Base-by-base conservation (phyloP, 768 basidiomycete genomes). In the Asterophora parasitica region DNA sequence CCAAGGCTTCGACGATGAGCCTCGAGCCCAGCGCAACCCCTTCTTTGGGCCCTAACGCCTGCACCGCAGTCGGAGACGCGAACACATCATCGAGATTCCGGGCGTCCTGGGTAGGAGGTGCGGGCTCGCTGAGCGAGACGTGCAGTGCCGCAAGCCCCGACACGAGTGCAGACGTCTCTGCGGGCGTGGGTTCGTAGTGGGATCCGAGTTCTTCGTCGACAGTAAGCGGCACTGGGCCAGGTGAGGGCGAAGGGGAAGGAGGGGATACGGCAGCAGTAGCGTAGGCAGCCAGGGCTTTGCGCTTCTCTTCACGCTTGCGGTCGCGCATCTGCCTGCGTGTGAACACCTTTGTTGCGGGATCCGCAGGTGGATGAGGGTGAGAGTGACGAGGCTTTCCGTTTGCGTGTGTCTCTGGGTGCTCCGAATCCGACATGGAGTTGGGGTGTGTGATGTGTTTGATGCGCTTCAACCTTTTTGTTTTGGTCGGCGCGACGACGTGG, bases 1-100 rank as follows among this genome's bases (percentile, higher is more conserved):
- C 82, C 26, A 92, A 72, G 2, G 80, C 89, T 61, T 92, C 88
- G 8, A 90, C 87, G 39, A 91, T 90, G 4, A 84, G 68, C n/a
- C 85, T 70, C 30, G 30, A 31, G 9, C 30, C 30, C 30, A 8
- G 9, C 30, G 30, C 30, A 2, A 12, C 30, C 8, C 30, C 30
- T 31, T 31, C 30, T 8, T 12, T 31, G 4, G 30, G 8, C 10
- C 28, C 28, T 10, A 30, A 10, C 30, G 30, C 12, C 30, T 31
- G 15, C 56, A 58, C 1, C 55, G 56, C 7, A 1, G 63, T 48
- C 5, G 67, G 62, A 27, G 70, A 58, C 0, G 65, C 61, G 45
- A 75, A 73, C 9, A 72, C 67, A 42, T 72, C 71, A 36, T 69
- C 66, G 4, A 43, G 56, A 19, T 49, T 54, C 6, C 48, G 47